Percentiles rank a stretch among this genome's conserved stretches.
Conservation (phyloP, 1,139 yeast species). For the Pichia sp. region DNA sequence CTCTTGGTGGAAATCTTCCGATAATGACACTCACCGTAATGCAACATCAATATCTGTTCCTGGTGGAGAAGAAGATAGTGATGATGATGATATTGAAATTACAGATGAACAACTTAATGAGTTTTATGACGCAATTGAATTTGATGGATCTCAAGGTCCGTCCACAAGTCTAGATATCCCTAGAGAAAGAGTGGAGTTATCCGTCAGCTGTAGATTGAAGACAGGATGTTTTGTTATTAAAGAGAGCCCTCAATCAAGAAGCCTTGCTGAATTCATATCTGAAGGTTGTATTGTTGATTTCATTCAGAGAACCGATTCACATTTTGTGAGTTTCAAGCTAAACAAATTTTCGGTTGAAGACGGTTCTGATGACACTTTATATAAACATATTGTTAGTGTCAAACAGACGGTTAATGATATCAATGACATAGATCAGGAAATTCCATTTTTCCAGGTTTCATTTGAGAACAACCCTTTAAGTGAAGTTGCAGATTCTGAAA, state of each 20-base stretch:
- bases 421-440: background rate
- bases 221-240: slow-evolving; percentile 71
- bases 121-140: slow-evolving; percentile 88
- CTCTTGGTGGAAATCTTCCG: slow-evolving; percentile 44
- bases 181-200: slow-evolving; percentile 59
- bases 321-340: slow-evolving; percentile 60
- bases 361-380: slow-evolving; percentile 65
- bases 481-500: slow-evolving; percentile 69
- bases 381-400: slow-evolving; percentile 84
- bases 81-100: slow-evolving; percentile 26
- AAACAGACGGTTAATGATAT: slow-evolving; percentile 33
- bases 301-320: slow-evolving; percentile 74
- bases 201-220: slow-evolving; percentile 58
- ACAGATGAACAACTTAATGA: slow-evolving; percentile 73
- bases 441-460: slow-evolving; percentile 71
- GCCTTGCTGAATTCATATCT: slow-evolving; percentile 70
- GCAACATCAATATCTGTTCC: slow-evolving; percentile 5
- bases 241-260: slow-evolving; percentile 30
- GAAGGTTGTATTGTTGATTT: slow-evolving; percentile 76
- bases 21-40: slow-evolving; percentile 5
- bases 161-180: slow-evolving; percentile 58
- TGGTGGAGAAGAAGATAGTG: background rate
- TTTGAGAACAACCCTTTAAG: slow-evolving; percentile 86
- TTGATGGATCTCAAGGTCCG: slow-evolving; percentile 58
- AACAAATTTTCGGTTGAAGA: slow-evolving; percentile 83